phyloP scores from a whole-genome alignment of 306 rosid genomes.

The Pyrus betulifolia region DNA sequence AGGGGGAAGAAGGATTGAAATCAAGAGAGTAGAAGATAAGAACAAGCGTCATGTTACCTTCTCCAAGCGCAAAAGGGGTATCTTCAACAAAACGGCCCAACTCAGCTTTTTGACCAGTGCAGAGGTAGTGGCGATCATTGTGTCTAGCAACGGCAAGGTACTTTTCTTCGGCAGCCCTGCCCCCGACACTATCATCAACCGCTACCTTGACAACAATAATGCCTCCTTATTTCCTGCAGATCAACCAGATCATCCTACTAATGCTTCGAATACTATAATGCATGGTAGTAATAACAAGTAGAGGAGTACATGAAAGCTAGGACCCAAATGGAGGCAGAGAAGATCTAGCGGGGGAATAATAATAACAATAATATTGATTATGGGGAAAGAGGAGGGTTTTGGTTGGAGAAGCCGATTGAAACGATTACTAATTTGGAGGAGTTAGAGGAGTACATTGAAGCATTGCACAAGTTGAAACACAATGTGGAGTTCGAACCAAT shows the following conservation, averaged over 20 bases:
- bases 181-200: not conserved
- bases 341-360: not conserved
- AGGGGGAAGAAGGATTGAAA: slow-evolving; percentile 9
- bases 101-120: slow-evolving; percentile 11
- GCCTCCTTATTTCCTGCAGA: not conserved
- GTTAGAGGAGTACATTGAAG: not conserved
- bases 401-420: not conserved
- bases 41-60: slow-evolving; percentile 19
- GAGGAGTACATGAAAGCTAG: not conserved
- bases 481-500: not conserved
- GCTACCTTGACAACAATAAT: not conserved
- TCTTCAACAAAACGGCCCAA: slow-evolving; percentile 18
- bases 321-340: no score
- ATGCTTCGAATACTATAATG: no score
- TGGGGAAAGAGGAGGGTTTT: not conserved
- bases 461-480: not conserved
- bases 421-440: not conserved
- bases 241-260: no score
- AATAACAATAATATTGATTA: not conserved
- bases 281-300: not conserved
- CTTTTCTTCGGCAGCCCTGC: slow-evolving; percentile 3
- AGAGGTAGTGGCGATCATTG: not conserved
- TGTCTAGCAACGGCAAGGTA: slow-evolving; percentile 10
- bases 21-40: slow-evolving; percentile 10
- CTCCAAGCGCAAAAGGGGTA: slow-evolving; percentile 20